Conservation (phyloP, 768 basidiomycete genomes). For the Boletus vinaceobasis region DNA sequence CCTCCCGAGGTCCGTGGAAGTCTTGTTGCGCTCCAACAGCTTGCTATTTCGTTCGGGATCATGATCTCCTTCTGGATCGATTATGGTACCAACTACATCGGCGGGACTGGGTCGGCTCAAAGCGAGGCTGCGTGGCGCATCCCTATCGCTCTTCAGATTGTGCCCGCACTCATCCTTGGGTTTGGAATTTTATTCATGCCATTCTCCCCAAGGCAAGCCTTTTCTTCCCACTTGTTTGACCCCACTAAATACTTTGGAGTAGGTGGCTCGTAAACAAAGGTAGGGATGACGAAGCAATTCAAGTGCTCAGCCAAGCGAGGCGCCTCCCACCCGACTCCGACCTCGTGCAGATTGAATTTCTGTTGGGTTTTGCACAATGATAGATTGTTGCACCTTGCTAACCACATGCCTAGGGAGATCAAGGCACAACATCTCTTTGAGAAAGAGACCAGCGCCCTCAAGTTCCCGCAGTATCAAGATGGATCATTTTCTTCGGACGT, state of each 20-base stretch:
- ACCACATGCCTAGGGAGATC: conserved; percentile 49
- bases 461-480: conserved; percentile 65
- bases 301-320: conserved; percentile 60
- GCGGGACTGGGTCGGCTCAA: conserved; percentile 55
- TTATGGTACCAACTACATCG: conserved; percentile 65
- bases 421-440: conserved; percentile 74
- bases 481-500: conserved; percentile 53
- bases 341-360: conserved; percentile 68
- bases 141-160: conserved; percentile 69
- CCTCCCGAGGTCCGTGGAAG: conserved; percentile 82
- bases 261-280: conserved; percentile 79
- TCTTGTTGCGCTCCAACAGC: conserved; percentile 76
- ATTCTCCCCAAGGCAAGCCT: conserved; percentile 62
- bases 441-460: conserved; percentile 52
- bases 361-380: conserved; percentile 43
- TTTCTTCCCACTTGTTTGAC: neutral
- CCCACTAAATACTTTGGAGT: neutral
- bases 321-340: conserved; percentile 53
- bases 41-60: conserved; percentile 79
- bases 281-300: conserved; percentile 69
- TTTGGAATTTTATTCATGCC: conserved; percentile 75
- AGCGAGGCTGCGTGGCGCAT: conserved; percentile 73
- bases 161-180: conserved; percentile 69
- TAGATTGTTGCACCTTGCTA: neutral
- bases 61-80: conserved; percentile 56